Percentiles rank a stretch among this genome's conserved stretches.
These are phyloP conservation scores for Yamadazyma epiphylla DNA, from an alignment of 1,139 yeast genomes.

Conservation along the genomic window DNA sequence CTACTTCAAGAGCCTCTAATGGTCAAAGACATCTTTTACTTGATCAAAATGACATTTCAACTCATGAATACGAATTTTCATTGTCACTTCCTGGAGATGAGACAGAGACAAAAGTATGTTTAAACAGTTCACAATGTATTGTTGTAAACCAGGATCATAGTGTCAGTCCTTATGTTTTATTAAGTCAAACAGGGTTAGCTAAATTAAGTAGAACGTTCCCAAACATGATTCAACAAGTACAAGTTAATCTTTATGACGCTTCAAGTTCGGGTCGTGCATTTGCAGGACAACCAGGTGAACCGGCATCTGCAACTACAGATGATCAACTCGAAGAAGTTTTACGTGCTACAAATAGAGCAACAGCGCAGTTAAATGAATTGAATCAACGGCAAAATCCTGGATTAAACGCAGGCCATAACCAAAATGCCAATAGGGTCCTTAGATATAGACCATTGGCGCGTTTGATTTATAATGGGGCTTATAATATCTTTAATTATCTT, in stretches of 20 bases:
- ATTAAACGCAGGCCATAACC: too few relatives aligned
- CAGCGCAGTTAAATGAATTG: too few relatives aligned
- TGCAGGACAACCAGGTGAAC: too few relatives aligned
- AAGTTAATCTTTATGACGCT: conserved; percentile 13
- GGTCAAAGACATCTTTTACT: conserved; percentile 16
- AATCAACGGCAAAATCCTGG: too few relatives aligned
- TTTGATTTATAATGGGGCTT: too few relatives aligned
- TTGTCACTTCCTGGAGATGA: conserved; percentile 12
- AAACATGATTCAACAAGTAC: conserved; percentile 20
- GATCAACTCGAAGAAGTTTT: too few relatives aligned
- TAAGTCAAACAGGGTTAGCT: conserved; percentile 34
- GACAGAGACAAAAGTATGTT: conserved; percentile 14
- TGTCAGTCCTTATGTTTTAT: conserved; percentile 35
- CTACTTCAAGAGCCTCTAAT: conserved; percentile 4
- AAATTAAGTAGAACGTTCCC: conserved; percentile 19
- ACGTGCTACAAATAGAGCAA: too few relatives aligned
- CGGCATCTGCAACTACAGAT: too few relatives aligned
- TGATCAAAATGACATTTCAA: conserved; percentile 20
- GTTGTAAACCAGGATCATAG: conserved; percentile 29
- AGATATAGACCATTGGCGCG: too few relatives aligned
- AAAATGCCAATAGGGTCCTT: too few relatives aligned
- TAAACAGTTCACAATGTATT: conserved; percentile 42
- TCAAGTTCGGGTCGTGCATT: too few relatives aligned
- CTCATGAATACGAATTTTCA: conserved; percentile 19
- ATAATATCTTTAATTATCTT: too few relatives aligned